Base-by-base conservation (phyloP, 2,329 filamentous ascomycete genomes). In the Fusarium acutatum region DNA sequence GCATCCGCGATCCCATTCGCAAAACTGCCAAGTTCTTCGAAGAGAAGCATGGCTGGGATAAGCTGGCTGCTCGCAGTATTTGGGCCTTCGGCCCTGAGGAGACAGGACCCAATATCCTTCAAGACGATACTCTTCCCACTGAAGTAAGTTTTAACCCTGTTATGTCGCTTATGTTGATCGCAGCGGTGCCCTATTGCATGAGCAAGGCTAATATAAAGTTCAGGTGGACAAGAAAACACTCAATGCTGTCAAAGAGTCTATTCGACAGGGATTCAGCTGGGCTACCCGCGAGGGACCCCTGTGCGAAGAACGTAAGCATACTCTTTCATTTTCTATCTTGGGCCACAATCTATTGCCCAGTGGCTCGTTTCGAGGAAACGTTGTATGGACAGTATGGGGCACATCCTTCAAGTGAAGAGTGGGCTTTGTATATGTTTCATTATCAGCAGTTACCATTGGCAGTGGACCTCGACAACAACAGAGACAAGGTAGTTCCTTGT, bases 31-130 rank as follows among this genome's bases (percentile, higher is more conserved):
- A 96, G 79, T 98, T 97, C 85, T 98, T 99, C 79, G 95, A 98
- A 81, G 94, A 97, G 70, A 96, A 94, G 74, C 97, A 99, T 81
- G 96, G 95, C 64, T 99, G 97, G 92, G 96, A 99, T 84, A 90
- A 98, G 78, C 88, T 99, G 71, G 96, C 96, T 20, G 94, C 94
- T 30, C 90, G 96, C 78, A 98, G 95, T 80, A 97, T 99, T 79
- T 99, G 96, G 96, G 96, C 96, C 3, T 99, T 99, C 84, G 96
- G 96, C 6, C 96, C 96, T 8, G 96, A 98, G 66, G 96, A 99
- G 74, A 93, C 91, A 86, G 94, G 95, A 1, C 94, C 96, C 11
- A 99, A 99, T 82, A 96, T 99, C 74, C 86, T 99, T 56, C 95
- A 98, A 82, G 96, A 99, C 82, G 96, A 99, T 82, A 99, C 96